These are phyloP conservation scores for Asterochloris erici DNA, from an alignment of 139 green algal species.

Conservation along the genomic window DNA sequence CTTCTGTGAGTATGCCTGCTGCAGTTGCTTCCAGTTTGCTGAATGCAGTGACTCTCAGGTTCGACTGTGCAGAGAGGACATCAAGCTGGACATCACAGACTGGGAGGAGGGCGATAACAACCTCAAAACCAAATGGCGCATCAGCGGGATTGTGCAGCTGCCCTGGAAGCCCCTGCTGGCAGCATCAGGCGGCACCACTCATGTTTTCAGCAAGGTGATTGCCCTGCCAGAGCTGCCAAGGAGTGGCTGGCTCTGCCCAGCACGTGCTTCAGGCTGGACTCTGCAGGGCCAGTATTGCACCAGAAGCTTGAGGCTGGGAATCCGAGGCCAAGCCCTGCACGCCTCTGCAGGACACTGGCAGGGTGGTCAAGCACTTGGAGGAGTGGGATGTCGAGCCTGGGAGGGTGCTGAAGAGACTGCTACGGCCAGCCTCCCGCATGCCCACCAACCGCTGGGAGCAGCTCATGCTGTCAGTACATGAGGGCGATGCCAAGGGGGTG, in stretches of 20 bases:
- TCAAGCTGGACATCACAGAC: slow-evolving; percentile 63
- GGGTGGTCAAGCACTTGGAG: slow-evolving; percentile 71
- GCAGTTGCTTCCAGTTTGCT: background rate
- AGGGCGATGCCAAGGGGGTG: slow-evolving; percentile 44
- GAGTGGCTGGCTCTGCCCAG: background rate
- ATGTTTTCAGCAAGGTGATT: slow-evolving; percentile 52
- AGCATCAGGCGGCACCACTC: slow-evolving; percentile 60
- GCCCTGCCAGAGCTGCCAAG: background rate
- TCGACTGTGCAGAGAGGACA: slow-evolving; percentile 40
- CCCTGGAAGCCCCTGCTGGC: slow-evolving; percentile 62
- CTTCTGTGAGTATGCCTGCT: slow-evolving; percentile 47
- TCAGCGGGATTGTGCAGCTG: slow-evolving; percentile 58
- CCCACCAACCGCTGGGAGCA: slow-evolving; percentile 51
- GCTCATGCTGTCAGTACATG: slow-evolving; percentile 39
- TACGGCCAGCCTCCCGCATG: slow-evolving; percentile 46
- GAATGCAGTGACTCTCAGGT: background rate
- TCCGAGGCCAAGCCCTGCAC: background rate
- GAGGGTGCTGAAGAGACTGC: slow-evolving; percentile 41
- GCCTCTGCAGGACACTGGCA: slow-evolving; percentile 26
- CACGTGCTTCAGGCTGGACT: background rate
- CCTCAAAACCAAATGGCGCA: slow-evolving; percentile 57
- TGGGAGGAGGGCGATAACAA: slow-evolving; percentile 43
- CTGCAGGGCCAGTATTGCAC: background rate
- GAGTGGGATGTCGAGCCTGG: slow-evolving; percentile 66
- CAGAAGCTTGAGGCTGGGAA: background rate